Evolutionary conservation across 768 basidiomycete species (phyloP).

Genomic region (Agaricus blazei): DNA sequence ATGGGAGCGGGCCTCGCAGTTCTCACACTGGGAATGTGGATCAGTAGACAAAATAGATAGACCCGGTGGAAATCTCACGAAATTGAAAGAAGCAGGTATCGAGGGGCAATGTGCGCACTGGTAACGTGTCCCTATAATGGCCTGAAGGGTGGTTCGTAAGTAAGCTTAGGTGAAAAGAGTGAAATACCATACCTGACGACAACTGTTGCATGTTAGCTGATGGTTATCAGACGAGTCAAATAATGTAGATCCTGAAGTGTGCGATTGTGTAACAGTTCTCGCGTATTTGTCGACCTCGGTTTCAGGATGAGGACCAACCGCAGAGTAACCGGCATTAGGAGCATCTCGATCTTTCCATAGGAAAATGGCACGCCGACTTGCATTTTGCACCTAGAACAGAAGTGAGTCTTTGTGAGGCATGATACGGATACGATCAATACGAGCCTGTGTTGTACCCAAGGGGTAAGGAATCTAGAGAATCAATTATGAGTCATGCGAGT

Average conservation of each 20-base stretch:
- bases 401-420: background rate
- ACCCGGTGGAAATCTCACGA: conserved; percentile 45
- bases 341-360: conserved; percentile 78
- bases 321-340: conserved; percentile 46
- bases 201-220: conserved; percentile 54
- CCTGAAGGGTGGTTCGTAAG: conserved; percentile 29
- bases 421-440: conserved; percentile 4
- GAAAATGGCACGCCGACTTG: conserved; percentile 67
- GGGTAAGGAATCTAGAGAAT: conserved; percentile 75
- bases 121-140: conserved; percentile 74
- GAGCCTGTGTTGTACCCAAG: conserved; percentile 62
- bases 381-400: conserved; percentile 46
- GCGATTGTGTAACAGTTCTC: conserved; percentile 59
- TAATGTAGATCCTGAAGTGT: conserved; percentile 27
- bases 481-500: background rate
- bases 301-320: conserved; percentile 43
- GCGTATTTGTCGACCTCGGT: conserved; percentile 62
- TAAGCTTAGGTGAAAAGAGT: background rate
- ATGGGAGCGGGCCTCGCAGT: conserved; percentile 78
- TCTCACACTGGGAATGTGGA: conserved; percentile 45
- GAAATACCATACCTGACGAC: conserved; percentile 43
- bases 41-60: background rate
- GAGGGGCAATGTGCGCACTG: conserved; percentile 92
- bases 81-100: conserved; percentile 58
- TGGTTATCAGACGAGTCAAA: conserved; percentile 43